Percentiles rank a stretch among this genome's conserved stretches.
These are phyloP conservation scores for Helicostylum pulchrum DNA, from an alignment of 192 early-diverging fungal species.

Conservation along the genomic window DNA sequence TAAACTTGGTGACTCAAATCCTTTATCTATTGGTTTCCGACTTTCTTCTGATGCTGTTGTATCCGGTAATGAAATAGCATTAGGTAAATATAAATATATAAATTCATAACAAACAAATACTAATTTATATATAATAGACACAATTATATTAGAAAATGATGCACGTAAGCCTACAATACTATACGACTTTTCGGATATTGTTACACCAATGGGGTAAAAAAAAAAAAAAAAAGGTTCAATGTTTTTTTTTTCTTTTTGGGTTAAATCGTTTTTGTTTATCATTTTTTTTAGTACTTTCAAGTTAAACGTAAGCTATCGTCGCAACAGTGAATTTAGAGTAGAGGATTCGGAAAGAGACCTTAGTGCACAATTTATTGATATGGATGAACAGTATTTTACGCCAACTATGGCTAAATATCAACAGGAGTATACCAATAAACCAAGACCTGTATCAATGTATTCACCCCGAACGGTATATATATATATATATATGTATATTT, in stretches of 20 bases:
- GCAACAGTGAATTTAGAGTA: conserved; percentile 65
- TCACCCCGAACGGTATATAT: not conserved
- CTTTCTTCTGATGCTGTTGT: conserved; percentile 53
- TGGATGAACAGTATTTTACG: conserved; percentile 72
- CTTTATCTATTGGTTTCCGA: conserved; percentile 64
- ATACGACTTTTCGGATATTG: conserved; percentile 64
- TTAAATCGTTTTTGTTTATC: not conserved
- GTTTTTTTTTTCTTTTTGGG: not conserved
- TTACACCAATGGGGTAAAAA: conserved; percentile 65
- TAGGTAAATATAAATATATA: conserved; percentile 46
- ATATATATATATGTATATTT: no score
- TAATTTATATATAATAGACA: not conserved
- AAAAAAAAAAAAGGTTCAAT: not conserved
- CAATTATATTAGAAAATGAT: conserved; percentile 52
- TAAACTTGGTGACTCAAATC: conserved; percentile 39
- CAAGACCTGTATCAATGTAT: conserved; percentile 14
- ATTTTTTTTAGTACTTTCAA: conserved; percentile 51
- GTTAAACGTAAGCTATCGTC: conserved; percentile 66
- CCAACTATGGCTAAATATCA: conserved; percentile 35
- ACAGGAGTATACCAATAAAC: not conserved
- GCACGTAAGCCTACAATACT: conserved; percentile 43
- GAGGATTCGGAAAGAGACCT: conserved; percentile 52
- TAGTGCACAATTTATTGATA: conserved; percentile 51
- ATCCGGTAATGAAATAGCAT: conserved; percentile 62
- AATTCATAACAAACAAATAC: not conserved